Percentiles rank a stretch among this genome's conserved stretches.
These are phyloP conservation scores for Lactifluus piperatus DNA, from an alignment of 768 basidiomycete species.

Conservation along the genomic window DNA sequence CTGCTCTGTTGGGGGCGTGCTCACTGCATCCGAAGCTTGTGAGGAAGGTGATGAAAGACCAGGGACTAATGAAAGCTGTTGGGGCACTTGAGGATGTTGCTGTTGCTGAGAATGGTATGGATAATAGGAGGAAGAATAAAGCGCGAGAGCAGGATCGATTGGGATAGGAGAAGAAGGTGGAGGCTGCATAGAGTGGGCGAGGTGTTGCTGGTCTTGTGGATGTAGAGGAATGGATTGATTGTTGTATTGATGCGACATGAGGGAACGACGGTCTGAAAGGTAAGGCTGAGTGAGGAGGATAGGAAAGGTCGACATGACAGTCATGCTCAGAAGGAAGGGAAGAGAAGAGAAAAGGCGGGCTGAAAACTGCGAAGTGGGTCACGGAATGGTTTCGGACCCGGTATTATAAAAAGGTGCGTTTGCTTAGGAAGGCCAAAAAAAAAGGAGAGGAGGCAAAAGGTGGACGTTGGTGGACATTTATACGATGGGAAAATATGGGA, in stretches of 20 bases:
- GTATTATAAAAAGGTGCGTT: too few relatives aligned
- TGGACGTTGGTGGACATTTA: too few relatives aligned
- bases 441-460: neutral
- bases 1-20: slow-evolving; percentile 61
- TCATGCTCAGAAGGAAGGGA: neutral
- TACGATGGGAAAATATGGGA: too few relatives aligned
- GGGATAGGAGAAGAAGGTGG: slow-evolving; percentile 54
- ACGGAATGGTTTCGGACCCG: neutral
- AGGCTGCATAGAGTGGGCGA: slow-evolving; percentile 38
- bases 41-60: slow-evolving; percentile 74
- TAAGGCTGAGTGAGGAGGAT: slow-evolving; percentile 25
- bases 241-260: slow-evolving; percentile 27
- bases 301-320: slow-evolving; percentile 7
- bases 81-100: slow-evolving; percentile 41
- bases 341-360: neutral
- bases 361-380: neutral
- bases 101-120: slow-evolving; percentile 34
- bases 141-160: slow-evolving; percentile 66
- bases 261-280: slow-evolving; percentile 22
- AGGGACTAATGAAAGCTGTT: slow-evolving; percentile 42
- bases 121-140: slow-evolving; percentile 55
- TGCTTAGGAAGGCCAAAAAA: neutral
- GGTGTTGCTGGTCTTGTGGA: slow-evolving; percentile 28
- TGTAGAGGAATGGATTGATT: slow-evolving; percentile 33
- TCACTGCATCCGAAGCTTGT: slow-evolving; percentile 67